Percentiles rank a stretch among this genome's conserved stretches.
Evolutionary conservation across 106 monocot species (phyloP).

Genomic region (Chionographis japonica): DNA sequence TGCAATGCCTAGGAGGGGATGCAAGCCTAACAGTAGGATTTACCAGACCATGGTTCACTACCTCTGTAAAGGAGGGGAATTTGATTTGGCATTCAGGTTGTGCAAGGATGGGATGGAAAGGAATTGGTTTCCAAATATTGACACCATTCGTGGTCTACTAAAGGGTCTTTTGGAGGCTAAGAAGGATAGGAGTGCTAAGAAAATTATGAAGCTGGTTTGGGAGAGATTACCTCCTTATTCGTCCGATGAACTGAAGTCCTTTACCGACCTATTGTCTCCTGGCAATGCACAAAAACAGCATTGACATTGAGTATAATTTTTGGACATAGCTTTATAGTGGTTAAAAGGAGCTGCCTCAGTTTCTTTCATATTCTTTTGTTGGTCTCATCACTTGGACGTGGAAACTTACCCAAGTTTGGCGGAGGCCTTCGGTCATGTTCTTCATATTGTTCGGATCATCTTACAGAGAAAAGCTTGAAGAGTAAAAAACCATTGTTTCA

Average conservation of each 20-base stretch:
- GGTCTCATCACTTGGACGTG: too few species aligned
- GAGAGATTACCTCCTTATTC: conserved; percentile 52
- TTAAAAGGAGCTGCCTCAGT: too few species aligned
- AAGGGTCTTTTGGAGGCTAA: conserved; percentile 53
- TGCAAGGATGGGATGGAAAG: conserved; percentile 84
- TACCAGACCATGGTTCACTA: conserved; percentile 97
- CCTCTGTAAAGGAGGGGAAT: conserved; percentile 66
- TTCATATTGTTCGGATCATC: too few species aligned
- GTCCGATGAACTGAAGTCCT: conserved; percentile 32
- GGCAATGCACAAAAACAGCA: conserved; percentile 11
- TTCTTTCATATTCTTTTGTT: too few species aligned
- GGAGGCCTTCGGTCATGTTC: too few species aligned
- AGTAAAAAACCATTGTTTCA: too few species aligned
- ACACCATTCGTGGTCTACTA: conserved; percentile 45
- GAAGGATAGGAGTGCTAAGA: conserved; percentile 50
- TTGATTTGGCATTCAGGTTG: conserved; percentile 73
- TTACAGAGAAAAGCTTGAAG: too few species aligned
- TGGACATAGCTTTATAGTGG: too few species aligned
- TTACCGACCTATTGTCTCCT: conserved; percentile 29
- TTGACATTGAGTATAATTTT: background rate
- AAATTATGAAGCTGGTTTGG: conserved; percentile 62
- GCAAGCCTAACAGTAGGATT: conserved; percentile 70
- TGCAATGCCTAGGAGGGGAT: conserved; percentile 56
- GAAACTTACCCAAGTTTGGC: too few species aligned
- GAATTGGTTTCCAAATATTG: conserved; percentile 80